A percentile compares a stretch with the other conserved stretches of the same genome.
Evolutionary conservation across 257 asterid species (phyloP).

Genomic region (Solanum pinnatisectum): DNA sequence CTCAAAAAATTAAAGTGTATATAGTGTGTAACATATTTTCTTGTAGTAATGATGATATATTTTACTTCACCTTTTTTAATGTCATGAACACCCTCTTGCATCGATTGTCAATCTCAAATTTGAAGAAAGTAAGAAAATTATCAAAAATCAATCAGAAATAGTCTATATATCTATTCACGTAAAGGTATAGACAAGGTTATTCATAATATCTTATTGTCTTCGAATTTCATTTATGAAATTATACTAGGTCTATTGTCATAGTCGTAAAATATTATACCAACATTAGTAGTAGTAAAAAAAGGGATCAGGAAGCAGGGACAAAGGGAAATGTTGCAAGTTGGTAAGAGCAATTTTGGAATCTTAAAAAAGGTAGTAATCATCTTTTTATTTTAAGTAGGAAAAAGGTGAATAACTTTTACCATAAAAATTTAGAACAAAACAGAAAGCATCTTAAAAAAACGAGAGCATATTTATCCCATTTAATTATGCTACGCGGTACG

Average conservation of each 20-base stretch:
- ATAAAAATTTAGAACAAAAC: background rate
- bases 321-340: background rate
- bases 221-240: background rate
- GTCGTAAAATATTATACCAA: background rate
- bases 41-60: background rate
- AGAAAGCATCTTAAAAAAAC: background rate
- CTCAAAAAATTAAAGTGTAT: background rate
- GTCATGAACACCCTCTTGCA: background rate
- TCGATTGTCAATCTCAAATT: background rate
- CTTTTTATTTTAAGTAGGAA: background rate
- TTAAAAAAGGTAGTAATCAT: background rate
- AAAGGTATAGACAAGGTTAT: background rate
- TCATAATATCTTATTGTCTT: background rate
- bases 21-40: background rate
- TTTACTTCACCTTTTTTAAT: background rate
- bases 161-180: background rate
- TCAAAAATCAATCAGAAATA: accelerated
- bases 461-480: background rate
- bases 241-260: accelerated
- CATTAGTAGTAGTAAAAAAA: too few species aligned
- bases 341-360: background rate
- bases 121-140: background rate
- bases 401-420: background rate
- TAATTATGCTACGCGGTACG: background rate
- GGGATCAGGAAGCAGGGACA: background rate